Base-by-base conservation (phyloP, 2,329 filamentous ascomycete genomes). In the Xylariaceae sp. region DNA sequence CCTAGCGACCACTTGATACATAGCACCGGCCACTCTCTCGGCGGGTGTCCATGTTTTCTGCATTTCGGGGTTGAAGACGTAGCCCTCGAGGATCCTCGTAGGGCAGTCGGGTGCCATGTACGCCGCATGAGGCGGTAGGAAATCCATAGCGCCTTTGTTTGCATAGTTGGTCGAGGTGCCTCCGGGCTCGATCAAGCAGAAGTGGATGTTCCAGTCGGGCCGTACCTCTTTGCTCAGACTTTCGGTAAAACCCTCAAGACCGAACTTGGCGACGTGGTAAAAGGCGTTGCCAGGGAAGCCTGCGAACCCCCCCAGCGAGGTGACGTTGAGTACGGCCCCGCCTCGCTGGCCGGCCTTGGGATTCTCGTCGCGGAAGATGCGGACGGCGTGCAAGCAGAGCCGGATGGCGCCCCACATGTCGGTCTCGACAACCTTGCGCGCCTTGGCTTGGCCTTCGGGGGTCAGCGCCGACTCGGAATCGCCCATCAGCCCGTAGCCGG, bases 281-380 rank as follows among this genome's bases (percentile, higher is more conserved):
- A 60, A 63, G 1, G 59, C 53, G 12, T 39, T 53, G 22, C 60
- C 58, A 0, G 60, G 59, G 18, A 53, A 63, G 3, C 54, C 58
- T 14, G 50, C 36, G 14, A 55, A 59, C 4, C 60, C 60, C 11
- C 54, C 60, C 5, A 60, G 11, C 4, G 59, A 62, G 2, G 51
- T 57, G 18, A 62, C 53, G 38, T 62, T 60, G 6, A 62, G 42
- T 4, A 62, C 51, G 13, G 59, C 55, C 11, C 59, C 60, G 12
- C 57, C 60, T 28, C 57, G 56, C 46, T 57, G 56, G 0, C 58
- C 58, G 2, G 11, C 52, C 14, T 59, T 59, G 45, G 60, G 47
- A 42, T 66, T 66, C 40, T 58, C 54, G 19, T 65, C 62, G 6
- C 66, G 62, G 58, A 70, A 63, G n/a, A 66, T 51, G 43, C 59